These are phyloP conservation scores for Fraxinus floribunda DNA, from an alignment of 305 asterid species.

Conservation along the genomic window DNA sequence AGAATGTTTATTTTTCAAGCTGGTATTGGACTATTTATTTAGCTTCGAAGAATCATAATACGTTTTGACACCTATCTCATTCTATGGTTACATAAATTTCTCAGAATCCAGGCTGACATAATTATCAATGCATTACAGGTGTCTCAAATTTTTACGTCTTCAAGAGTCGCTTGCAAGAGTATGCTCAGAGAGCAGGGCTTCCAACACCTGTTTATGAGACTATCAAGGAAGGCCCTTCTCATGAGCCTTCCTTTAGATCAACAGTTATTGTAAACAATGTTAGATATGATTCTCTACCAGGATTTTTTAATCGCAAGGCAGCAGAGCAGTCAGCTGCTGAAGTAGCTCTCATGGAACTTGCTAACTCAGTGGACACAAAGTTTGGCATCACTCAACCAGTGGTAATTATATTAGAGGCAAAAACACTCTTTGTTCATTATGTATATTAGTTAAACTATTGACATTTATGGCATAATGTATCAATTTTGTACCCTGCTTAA, in stretches of 20 bases:
- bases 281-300: slow-evolving; percentile 86
- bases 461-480: background rate
- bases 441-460: background rate
- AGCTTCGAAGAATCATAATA: background rate
- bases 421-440: background rate
- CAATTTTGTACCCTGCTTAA: background rate
- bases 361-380: slow-evolving; percentile 38
- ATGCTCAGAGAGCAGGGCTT: slow-evolving; percentile 79
- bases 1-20: background rate
- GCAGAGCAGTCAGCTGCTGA: slow-evolving; percentile 99
- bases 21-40: slow-evolving; percentile 11
- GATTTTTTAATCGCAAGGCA: slow-evolving; percentile 87
- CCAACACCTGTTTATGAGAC: slow-evolving; percentile 78
- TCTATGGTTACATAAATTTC: background rate
- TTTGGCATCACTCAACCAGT: slow-evolving; percentile 71
- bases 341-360: slow-evolving; percentile 77
- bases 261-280: slow-evolving; percentile 56
- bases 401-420: slow-evolving; percentile 47
- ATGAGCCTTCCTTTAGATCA: slow-evolving; percentile 77
- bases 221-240: slow-evolving; percentile 89
- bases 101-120: slow-evolving; percentile 8
- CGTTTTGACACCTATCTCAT: background rate
- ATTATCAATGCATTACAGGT: slow-evolving; percentile 41
- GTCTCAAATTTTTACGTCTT: slow-evolving; percentile 77
- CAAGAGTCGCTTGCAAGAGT: slow-evolving; percentile 94